Percentiles rank a stretch among this genome's conserved stretches.
phyloP scores from a whole-genome alignment of 2,329 filamentous ascomycete genomes.

The Fusarium neocosmosporiellum region DNA sequence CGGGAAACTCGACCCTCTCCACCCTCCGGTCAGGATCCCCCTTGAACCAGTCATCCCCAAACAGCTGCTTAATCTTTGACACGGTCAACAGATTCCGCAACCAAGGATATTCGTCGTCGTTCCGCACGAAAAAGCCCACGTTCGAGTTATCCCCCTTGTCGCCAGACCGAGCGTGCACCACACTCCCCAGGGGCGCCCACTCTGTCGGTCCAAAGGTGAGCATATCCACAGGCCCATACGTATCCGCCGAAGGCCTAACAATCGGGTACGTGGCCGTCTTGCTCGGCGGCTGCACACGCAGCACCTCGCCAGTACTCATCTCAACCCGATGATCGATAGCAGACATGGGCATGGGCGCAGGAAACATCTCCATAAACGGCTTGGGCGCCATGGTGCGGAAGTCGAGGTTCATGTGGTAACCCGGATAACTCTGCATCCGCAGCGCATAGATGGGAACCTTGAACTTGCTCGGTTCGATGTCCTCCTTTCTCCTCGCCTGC shows the following conservation, averaged over 20 bases:
- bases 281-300: conserved; percentile 34
- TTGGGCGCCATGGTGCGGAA: conserved; percentile 57
- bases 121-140: conserved; percentile 58
- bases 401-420: conserved; percentile 57
- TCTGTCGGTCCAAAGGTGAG: conserved; percentile 42
- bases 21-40: conserved; percentile 47
- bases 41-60: conserved; percentile 52
- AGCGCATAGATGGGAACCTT: conserved; percentile 51
- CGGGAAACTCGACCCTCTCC: conserved; percentile 59
- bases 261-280: conserved; percentile 39
- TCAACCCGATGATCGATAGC: conserved; percentile 45
- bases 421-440: conserved; percentile 55
- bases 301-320: conserved; percentile 32
- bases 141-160: conserved; percentile 60
- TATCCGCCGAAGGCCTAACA: conserved; percentile 43
- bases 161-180: conserved; percentile 48
- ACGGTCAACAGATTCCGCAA: conserved; percentile 55
- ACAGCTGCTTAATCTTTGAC: conserved; percentile 50
- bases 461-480: conserved; percentile 51
- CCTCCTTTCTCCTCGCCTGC: conserved; percentile 55
- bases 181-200: conserved; percentile 44
- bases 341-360: conserved; percentile 46
- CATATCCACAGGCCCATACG: conserved; percentile 38
- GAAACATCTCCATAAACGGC: conserved; percentile 58
- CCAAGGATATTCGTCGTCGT: conserved; percentile 59